phyloP scores from a whole-genome alignment of 164 flowering plant species.

The Chimonanthus praecox region DNA sequence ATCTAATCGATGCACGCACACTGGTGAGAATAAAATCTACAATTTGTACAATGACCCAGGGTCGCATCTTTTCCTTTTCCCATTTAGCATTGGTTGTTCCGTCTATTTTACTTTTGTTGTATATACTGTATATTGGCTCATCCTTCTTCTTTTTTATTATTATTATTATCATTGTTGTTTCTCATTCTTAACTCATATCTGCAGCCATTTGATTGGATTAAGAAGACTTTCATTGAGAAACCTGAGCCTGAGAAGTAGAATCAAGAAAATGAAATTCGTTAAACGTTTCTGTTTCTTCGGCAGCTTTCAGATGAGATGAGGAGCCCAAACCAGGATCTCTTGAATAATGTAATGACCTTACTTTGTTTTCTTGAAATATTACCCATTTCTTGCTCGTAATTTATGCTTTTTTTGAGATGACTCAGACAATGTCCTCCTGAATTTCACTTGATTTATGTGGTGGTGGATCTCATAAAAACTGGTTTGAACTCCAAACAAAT shows the following conservation, averaged over 20 bases:
- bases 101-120: neutral
- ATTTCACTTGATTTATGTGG: no score
- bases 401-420: neutral
- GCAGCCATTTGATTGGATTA: slow-evolving; percentile 15
- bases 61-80: neutral
- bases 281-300: neutral
- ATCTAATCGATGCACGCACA: no score
- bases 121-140: neutral
- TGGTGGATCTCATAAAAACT: neutral
- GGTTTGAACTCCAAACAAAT: no score
- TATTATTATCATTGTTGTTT: neutral
- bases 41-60: neutral
- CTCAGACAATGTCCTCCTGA: neutral
- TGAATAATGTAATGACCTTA: neutral
- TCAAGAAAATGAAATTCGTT: neutral
- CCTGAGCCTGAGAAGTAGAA: slow-evolving; percentile 10
- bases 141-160: neutral
- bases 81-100: neutral
- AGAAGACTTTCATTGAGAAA: slow-evolving; percentile 2
- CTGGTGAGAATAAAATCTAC: no score
- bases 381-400: neutral
- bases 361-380: neutral
- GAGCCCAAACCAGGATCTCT: neutral
- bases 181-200: slow-evolving; percentile 1
- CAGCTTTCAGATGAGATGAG: neutral